Evolutionary conservation across 2,329 filamentous ascomycete species (phyloP).

Genomic region (Claviceps digitariae): DNA sequence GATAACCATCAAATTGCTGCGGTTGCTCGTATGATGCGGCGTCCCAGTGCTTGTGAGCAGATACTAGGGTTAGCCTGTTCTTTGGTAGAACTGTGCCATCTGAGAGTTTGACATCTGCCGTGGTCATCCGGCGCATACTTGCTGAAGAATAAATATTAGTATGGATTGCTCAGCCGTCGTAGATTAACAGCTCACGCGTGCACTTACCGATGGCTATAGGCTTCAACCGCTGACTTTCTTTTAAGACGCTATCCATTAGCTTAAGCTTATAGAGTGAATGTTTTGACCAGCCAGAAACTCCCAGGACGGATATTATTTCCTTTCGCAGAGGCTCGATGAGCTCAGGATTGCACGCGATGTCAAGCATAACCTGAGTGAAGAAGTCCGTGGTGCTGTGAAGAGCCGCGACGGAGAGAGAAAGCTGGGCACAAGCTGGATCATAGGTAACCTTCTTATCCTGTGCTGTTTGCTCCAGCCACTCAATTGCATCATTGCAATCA

Average conservation of each 20-base stretch:
- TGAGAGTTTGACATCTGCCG: slow-evolving; percentile 5
- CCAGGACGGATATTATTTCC: slow-evolving; percentile 11
- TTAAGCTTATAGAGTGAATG: slow-evolving; percentile 23
- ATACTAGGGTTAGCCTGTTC: neutral
- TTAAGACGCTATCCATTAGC: slow-evolving; percentile 35
- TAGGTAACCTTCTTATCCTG: neutral
- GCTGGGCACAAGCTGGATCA: slow-evolving; percentile 8
- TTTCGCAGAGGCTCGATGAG: slow-evolving; percentile 10
- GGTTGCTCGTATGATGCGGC: neutral
- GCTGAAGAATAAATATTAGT: neutral
- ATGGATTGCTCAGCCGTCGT: neutral
- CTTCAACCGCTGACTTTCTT: slow-evolving; percentile 34
- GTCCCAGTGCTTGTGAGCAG: neutral
- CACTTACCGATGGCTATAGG: slow-evolving; percentile 9
- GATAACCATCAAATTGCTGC: slow-evolving; percentile 10
- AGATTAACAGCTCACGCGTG: neutral
- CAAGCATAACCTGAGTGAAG: slow-evolving; percentile 9
- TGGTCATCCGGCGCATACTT: slow-evolving; percentile 2
- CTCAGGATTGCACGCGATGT: slow-evolving; percentile 11
- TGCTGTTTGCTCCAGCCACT: slow-evolving; percentile 9
- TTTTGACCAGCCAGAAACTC: slow-evolving; percentile 9
- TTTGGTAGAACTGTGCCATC: slow-evolving; percentile 6
- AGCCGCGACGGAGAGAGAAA: slow-evolving; percentile 11
- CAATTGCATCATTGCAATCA: slow-evolving; percentile 9
- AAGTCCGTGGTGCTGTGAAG: slow-evolving; percentile 13